Evolutionary conservation across 2,329 filamentous ascomycete genomes (phyloP), one percentile per base, ranked within the genome.

Genomic region (Cladobotryum protrusum): DNA sequence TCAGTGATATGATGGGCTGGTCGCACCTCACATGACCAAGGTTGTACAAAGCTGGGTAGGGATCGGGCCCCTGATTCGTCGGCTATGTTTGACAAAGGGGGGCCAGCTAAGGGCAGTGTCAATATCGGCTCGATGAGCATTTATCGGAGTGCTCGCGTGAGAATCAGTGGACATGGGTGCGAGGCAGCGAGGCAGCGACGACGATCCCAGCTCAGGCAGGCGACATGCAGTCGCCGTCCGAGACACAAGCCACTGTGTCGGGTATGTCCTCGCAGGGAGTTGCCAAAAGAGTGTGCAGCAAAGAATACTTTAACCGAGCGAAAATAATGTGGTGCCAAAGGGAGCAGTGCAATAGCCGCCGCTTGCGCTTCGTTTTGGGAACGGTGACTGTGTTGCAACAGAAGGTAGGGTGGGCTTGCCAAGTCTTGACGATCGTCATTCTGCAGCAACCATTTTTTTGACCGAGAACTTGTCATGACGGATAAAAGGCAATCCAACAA

Each of bases 171-270:
- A 42, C 18, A n/a, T 42, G 29, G 19, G n/a, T 34, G 45, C 33
- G 37, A 37, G 49, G 50, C 46, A 43, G 12, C 46, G 37, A n/a
- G 36, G 37, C 33, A 41, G 39, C 13, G 24, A 33, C 29, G 32
- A 29, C 43, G 43, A 17, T 45, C 29, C 18, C 36, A 33, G 48
- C 32, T 19, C 37, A 37, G 50, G 50, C 33, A 36, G 24, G 19
- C 36, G 43, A 42, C 45, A 52, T 48, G 32, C 8, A 40, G 32
- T 39, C 36, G 33, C 33, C 14, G 37, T 18, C 39, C 32, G 46
- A 20, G 18, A 46, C 46, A 49, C 43, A 20, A 52, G 50, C 50
- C 50, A 46, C 36, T 40, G 32, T 37, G 42, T 52, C 47, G 46
- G 50, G 48, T 52, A 35, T 33, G 44, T 46, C 50, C 43, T 17